These are phyloP conservation scores for Melastoma malabathricum DNA, from an alignment of 345 rosid species.

Conservation along the genomic window DNA sequence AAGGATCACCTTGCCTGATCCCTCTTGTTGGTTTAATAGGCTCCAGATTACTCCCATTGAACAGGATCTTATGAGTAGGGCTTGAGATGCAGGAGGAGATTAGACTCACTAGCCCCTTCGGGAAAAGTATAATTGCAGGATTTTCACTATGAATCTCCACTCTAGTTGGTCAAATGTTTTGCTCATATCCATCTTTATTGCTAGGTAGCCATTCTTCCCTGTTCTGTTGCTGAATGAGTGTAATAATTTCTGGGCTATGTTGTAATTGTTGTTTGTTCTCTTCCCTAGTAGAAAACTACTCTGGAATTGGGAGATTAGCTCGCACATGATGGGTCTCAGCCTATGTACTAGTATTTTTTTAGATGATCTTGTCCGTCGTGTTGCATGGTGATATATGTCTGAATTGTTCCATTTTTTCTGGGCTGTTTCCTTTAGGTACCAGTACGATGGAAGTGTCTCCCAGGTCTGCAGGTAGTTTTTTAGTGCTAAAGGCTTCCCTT, in stretches of 20 bases:
- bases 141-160: background rate
- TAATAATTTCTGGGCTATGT: background rate
- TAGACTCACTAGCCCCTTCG: too few relatives aligned
- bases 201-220: background rate
- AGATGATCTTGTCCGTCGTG: background rate
- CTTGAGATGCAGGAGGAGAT: too few relatives aligned
- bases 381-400: background rate
- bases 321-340: background rate
- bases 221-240: too few relatives aligned
- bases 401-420: background rate
- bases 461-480: too few relatives aligned
- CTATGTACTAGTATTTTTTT: background rate
- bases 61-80: too few relatives aligned
- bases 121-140: too few relatives aligned
- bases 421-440: background rate
- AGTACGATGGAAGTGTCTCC: background rate
- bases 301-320: too few relatives aligned
- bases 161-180: too few relatives aligned
- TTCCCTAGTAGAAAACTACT: background rate
- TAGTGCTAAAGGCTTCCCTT: too few relatives aligned
- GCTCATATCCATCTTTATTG: background rate
- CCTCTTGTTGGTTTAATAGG: too few relatives aligned
- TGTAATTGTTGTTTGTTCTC: background rate
- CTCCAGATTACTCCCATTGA: too few relatives aligned
- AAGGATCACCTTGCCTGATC: too few relatives aligned